Conservation (phyloP, 768 basidiomycete species). For the Mycena leptocephala region DNA sequence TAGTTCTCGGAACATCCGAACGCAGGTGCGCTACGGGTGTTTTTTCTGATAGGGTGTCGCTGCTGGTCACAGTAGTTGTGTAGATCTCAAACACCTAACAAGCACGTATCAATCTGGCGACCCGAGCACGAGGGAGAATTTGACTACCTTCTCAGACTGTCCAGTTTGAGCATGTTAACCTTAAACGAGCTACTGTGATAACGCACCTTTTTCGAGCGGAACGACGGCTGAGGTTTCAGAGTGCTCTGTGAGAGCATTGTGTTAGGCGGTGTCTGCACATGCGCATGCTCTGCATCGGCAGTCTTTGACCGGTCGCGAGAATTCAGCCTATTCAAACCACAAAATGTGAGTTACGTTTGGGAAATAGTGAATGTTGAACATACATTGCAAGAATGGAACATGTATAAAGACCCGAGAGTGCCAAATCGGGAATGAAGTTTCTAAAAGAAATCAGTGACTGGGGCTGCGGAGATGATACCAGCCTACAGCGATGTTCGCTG, state of each 20-base stretch:
- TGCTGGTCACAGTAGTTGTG: neutral
- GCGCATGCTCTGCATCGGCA: neutral
- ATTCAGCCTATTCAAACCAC: constrained; percentile 2
- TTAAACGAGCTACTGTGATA: neutral
- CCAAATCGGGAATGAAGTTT: constrained; percentile 31
- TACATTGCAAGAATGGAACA: constrained; percentile 31
- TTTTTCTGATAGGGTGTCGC: neutral
- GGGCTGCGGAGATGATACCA: too few species aligned
- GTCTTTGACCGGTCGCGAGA: neutral
- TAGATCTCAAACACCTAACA: neutral
- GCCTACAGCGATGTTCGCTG: neutral
- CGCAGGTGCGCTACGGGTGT: neutral
- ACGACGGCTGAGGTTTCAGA: neutral
- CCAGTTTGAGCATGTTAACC: neutral
- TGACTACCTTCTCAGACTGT: neutral
- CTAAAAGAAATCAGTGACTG: neutral
- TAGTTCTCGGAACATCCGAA: too few species aligned
- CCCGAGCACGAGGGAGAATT: neutral
- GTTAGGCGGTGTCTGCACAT: neutral
- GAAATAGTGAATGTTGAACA: neutral
- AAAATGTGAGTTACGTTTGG: too few species aligned
- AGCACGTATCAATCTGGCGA: neutral
- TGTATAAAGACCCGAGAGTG: constrained; percentile 27
- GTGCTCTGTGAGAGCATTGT: neutral
- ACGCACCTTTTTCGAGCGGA: neutral